A percentile compares a stretch with the other conserved stretches of the same genome.
phyloP scores from a whole-genome alignment of 345 rosid genomes.

The Arabidopsis thaliana region DNA sequence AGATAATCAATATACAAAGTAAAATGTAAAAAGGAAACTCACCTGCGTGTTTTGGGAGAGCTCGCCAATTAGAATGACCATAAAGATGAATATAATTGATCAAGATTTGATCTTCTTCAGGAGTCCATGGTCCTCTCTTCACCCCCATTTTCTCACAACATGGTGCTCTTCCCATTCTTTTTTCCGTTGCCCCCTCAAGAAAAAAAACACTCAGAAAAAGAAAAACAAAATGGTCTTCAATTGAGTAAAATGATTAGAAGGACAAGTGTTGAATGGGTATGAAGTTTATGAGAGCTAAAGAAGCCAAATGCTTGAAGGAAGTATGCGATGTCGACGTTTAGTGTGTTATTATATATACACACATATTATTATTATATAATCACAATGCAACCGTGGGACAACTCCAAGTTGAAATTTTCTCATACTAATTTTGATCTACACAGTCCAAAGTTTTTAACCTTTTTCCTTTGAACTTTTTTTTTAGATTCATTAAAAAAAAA shows the following conservation, averaged over 20 bases:
- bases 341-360: slow-evolving; percentile 14
- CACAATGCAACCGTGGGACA: slow-evolving; percentile 43
- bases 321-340: slow-evolving; percentile 33
- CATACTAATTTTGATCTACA: slow-evolving; percentile 23
- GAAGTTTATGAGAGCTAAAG: slow-evolving; percentile 33
- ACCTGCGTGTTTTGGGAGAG: slow-evolving; percentile 83
- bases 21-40: background rate
- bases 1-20: background rate
- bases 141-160: slow-evolving; percentile 81
- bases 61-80: slow-evolving; percentile 81
- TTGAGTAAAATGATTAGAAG: slow-evolving; percentile 29
- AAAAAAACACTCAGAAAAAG: background rate
- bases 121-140: slow-evolving; percentile 84
- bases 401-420: slow-evolving; percentile 38
- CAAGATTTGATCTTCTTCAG: slow-evolving; percentile 67
- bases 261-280: slow-evolving; percentile 24
- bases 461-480: background rate
- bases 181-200: slow-evolving; percentile 20
- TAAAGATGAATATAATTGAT: slow-evolving; percentile 54
- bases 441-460: slow-evolving; percentile 26
- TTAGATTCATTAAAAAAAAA: too few species aligned
- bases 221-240: background rate
- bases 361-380: slow-evolving; percentile 11
- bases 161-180: slow-evolving; percentile 75
- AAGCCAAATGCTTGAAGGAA: slow-evolving; percentile 38